These are phyloP conservation scores for Allomyces arbusculus DNA, from an alignment of 192 early-diverging fungal species.

Conservation along the genomic window DNA sequence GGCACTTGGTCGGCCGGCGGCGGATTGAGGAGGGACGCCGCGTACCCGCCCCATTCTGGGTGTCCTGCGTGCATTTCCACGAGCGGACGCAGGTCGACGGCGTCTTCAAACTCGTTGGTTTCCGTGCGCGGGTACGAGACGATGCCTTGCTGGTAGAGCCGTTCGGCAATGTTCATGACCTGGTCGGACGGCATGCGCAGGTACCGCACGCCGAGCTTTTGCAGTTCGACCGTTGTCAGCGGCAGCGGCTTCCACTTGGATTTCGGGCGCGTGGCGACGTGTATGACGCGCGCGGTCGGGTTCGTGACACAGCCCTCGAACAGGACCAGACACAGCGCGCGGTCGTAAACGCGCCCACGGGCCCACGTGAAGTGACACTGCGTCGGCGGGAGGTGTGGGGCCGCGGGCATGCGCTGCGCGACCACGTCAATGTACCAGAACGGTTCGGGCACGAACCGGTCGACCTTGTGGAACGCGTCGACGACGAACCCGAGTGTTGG, in stretches of 20 bases:
- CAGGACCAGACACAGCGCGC: neutral
- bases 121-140: conserved; percentile 96
- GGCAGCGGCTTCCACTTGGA: conserved; percentile 40
- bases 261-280: neutral
- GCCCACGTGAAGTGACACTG: neutral
- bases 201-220: conserved; percentile 50
- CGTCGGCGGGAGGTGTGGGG: too few relatives aligned
- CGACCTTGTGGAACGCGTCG: conserved; percentile 49
- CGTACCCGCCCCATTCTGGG: conserved; percentile 19
- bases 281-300: neutral
- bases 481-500: conserved; percentile 93
- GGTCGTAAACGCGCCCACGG: neutral
- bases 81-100: conserved; percentile 43
- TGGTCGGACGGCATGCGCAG: conserved; percentile 55
- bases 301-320: neutral
- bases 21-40: conserved; percentile 16
- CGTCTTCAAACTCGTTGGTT: conserved; percentile 67
- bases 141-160: conserved; percentile 64
- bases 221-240: conserved; percentile 83
- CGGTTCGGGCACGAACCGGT: conserved; percentile 63
- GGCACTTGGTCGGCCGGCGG: conserved; percentile 18
- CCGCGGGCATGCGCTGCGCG: neutral
- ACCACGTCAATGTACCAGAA: conserved; percentile 73
- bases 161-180: conserved; percentile 73
- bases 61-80: conserved; percentile 40